Evolutionary conservation across 2,329 filamentous ascomycete genomes (phyloP).

Genomic region (Colletotrichum tofieldiae): DNA sequence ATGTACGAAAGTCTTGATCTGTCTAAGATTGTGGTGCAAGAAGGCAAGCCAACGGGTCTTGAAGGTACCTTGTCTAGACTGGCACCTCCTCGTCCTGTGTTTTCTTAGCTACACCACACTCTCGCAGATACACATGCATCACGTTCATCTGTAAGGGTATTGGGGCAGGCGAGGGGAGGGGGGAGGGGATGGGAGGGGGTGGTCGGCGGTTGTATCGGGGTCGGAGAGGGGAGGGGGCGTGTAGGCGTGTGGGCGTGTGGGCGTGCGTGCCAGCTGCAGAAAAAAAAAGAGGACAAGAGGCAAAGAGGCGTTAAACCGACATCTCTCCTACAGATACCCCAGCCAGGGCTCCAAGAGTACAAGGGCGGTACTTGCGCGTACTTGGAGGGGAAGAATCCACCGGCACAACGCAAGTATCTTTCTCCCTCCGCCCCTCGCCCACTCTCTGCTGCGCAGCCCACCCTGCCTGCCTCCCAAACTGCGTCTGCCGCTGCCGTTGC

Average conservation of each 20-base stretch:
- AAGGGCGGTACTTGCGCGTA: conserved; percentile 39
- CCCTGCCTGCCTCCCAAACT: conserved; percentile 26
- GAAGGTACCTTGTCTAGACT: conserved; percentile 37
- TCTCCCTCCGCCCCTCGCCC: conserved; percentile 4
- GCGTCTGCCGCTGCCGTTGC: conserved; percentile 27
- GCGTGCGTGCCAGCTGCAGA: conserved; percentile 29
- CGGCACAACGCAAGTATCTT: conserved; percentile 29
- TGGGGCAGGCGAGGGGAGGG: conserved; percentile 24
- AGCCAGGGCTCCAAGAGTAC: conserved; percentile 26
- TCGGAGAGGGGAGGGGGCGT: conserved; percentile 8
- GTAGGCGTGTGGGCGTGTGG: conserved; percentile 18
- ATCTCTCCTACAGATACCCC: conserved; percentile 25
- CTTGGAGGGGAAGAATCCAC: conserved; percentile 36
- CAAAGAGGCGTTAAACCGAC: conserved; percentile 38
- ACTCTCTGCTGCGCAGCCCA: conserved; percentile 6
- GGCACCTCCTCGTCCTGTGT: conserved; percentile 30
- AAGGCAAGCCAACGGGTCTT: conserved; percentile 38
- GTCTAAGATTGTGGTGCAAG: conserved; percentile 40
- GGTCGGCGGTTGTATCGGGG: conserved; percentile 42
- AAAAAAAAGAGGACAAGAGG: conserved; percentile 16
- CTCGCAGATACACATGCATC: conserved; percentile 32
- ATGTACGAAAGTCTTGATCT: conserved; percentile 28
- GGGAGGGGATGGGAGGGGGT: conserved; percentile 28
- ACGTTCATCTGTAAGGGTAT: conserved; percentile 39
- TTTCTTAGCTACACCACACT: conserved; percentile 38